Conservation (phyloP, 768 basidiomycete species). For the Termitomyces sp. region DNA sequence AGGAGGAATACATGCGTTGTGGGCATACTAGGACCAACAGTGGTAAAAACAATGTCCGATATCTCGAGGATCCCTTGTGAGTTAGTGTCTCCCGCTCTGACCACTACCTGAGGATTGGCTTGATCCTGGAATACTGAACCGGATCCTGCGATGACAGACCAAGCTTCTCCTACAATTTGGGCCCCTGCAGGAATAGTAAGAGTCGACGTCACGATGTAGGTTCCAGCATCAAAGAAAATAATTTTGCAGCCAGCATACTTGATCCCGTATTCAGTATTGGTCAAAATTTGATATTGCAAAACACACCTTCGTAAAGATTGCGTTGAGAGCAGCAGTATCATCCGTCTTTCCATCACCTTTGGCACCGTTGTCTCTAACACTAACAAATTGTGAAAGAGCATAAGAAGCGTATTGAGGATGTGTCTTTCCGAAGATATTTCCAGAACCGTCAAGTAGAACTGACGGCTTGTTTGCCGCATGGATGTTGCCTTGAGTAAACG, state of each 20-base stretch:
- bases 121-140: constrained; percentile 43
- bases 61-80: constrained; percentile 56
- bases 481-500: constrained; percentile 48
- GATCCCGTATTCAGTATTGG: background rate
- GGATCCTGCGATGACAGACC: constrained; percentile 49
- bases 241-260: constrained; percentile 72
- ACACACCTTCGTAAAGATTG: constrained; percentile 49
- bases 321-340: constrained; percentile 66
- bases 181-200: constrained; percentile 52
- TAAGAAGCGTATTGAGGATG: constrained; percentile 67
- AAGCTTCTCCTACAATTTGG: constrained; percentile 54
- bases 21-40: constrained; percentile 19
- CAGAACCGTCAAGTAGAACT: constrained; percentile 48
- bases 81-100: constrained; percentile 43
- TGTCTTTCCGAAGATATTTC: constrained; percentile 54
- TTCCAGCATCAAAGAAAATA: constrained; percentile 75
- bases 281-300: background rate
- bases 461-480: constrained; percentile 48
- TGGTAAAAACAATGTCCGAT: constrained; percentile 48
- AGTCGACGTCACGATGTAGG: constrained; percentile 48
- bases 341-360: constrained; percentile 73
- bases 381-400: constrained; percentile 60
- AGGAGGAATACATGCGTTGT: background rate
- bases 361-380: constrained; percentile 65
- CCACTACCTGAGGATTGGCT: constrained; percentile 33